A percentile compares a stretch with the other conserved stretches of the same genome.
phyloP scores from a whole-genome alignment of 331 rosid species.

The Cydonia oblonga region DNA sequence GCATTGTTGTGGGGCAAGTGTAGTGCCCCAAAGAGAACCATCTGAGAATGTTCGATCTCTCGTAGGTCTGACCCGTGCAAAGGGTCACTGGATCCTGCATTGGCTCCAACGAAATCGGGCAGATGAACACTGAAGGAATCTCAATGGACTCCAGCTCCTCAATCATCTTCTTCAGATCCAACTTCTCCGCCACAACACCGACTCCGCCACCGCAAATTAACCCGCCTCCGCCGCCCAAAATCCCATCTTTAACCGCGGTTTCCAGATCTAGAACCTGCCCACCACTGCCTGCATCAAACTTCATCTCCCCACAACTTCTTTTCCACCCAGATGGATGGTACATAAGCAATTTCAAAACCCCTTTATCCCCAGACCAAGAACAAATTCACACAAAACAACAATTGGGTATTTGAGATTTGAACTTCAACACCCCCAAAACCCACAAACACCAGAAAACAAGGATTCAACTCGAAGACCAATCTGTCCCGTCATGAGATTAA shows the following conservation, averaged over 20 bases:
- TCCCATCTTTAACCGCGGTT: conserved; percentile 53
- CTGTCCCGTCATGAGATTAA: conserved; percentile 11
- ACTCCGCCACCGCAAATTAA: conserved; percentile 8
- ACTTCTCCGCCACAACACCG: conserved; percentile 13
- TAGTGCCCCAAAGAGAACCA: conserved; percentile 71
- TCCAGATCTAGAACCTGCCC: conserved; percentile 52
- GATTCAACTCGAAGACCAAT: not conserved
- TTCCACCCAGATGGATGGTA: conserved; percentile 25
- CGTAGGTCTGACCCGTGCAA: conserved; percentile 83
- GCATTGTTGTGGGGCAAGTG: conserved; percentile 83
- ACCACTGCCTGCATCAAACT: conserved; percentile 28
- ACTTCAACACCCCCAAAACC: not conserved
- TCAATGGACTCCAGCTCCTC: conserved; percentile 54
- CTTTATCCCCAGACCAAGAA: conserved; percentile 2
- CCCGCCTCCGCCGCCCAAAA: conserved; percentile 36
- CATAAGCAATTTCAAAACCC: conserved; percentile 38
- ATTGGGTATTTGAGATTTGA: not conserved
- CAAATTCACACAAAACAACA: not conserved
- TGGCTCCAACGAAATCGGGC: conserved; percentile 73
- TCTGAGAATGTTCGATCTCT: conserved; percentile 57
- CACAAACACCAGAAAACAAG: conserved; percentile 4
- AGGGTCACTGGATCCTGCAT: conserved; percentile 81
- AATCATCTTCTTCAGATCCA: conserved; percentile 55
- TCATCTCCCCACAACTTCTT: conserved; percentile 10
- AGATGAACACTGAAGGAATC: conserved; percentile 61